Evolutionary conservation across 1,139 yeast species (phyloP).

Genomic region (Blastobotrys elegans): DNA sequence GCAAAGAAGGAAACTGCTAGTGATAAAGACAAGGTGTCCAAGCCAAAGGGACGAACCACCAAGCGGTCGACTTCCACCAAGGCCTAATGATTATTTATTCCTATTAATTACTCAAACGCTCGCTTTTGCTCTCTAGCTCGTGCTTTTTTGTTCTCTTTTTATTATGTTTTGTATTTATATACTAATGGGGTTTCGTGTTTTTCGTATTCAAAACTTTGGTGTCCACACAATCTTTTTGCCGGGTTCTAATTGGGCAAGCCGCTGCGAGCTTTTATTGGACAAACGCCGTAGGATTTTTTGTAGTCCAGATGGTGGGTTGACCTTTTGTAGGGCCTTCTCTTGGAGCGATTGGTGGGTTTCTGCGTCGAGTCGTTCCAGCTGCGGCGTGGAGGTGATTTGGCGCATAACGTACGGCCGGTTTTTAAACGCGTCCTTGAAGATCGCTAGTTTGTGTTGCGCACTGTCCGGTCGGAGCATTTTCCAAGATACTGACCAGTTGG

Average conservation of each 20-base stretch:
- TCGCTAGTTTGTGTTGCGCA: neutral
- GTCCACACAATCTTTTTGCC: conserved; percentile 6
- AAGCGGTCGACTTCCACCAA: conserved; percentile 1
- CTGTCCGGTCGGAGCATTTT: conserved; percentile 10
- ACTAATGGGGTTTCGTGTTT: neutral
- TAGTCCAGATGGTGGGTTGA: conserved; percentile 28
- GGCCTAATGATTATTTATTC: conserved; percentile 5
- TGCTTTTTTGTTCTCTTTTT: conserved; percentile 3
- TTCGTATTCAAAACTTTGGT: neutral
- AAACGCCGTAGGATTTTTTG: conserved; percentile 27
- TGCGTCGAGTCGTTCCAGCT: conserved; percentile 22
- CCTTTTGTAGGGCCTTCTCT: conserved; percentile 16
- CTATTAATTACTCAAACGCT: neutral
- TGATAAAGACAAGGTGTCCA: neutral
- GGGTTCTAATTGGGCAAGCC: neutral
- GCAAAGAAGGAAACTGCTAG: neutral
- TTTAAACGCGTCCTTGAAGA: conserved; percentile 18
- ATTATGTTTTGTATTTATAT: conserved; percentile 12
- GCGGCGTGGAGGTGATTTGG: conserved; percentile 26
- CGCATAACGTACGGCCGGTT: conserved; percentile 14
- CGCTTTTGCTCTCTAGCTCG: neutral
- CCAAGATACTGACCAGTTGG: conserved; percentile 22
- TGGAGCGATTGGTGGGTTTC: conserved; percentile 14
- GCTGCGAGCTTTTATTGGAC: neutral
- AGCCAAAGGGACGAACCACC: conserved; percentile 5